Evolutionary conservation across 2,329 filamentous ascomycete genomes (phyloP), one percentile per base, ranked within the genome.

Genomic region (Monilinia laxa): DNA sequence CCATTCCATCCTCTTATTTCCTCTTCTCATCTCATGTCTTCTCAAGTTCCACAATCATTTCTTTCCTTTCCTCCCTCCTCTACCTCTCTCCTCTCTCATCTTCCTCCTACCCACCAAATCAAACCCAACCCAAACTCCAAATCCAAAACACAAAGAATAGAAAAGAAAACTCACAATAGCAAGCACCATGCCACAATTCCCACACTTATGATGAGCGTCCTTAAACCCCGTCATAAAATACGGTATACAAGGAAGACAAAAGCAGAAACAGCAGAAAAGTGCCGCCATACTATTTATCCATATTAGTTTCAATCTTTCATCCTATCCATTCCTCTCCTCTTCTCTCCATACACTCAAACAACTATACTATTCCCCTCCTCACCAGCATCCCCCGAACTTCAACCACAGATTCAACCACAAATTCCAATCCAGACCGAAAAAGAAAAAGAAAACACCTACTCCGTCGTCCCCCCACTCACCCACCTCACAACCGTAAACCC

Each of bases 161-260:
- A 28, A n/a, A 38, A 14, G n/a, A 38, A 42, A 45, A 58, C 38
- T 57, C 38, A 57, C 55, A 57, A 57, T 9, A 23, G 38, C 55
- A 42, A 57, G 14, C 55, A 57, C 2, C 2, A 57, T 11, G 2
- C 38, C 55, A 42, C 38, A 57, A 42, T 57, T 42, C 16, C n/a
- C 55, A 57, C 55, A 57, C 38, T 57, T 57, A 42, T 57, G 38
- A 42, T 42, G 55, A 18, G 40, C 55, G 42, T 57, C 55, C n/a
- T 57, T 57, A 28, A 57, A 57, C 7, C 55, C 25, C 3, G 38
- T 57, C n/a, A 57, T 57, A 2, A 57, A 18, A 11, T 57, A 57
- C 14, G 55, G 55, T 42, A 57, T 14, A 3, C 55, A 57, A 0
- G 55, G 55, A 11, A 57, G 55, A 57, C 55, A 57, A 3, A 57